Percentiles rank a stretch among this genome's conserved stretches.
phyloP scores from a whole-genome alignment of 1,284 basidiomycete species.

The Cystobasidium pallidum region DNA sequence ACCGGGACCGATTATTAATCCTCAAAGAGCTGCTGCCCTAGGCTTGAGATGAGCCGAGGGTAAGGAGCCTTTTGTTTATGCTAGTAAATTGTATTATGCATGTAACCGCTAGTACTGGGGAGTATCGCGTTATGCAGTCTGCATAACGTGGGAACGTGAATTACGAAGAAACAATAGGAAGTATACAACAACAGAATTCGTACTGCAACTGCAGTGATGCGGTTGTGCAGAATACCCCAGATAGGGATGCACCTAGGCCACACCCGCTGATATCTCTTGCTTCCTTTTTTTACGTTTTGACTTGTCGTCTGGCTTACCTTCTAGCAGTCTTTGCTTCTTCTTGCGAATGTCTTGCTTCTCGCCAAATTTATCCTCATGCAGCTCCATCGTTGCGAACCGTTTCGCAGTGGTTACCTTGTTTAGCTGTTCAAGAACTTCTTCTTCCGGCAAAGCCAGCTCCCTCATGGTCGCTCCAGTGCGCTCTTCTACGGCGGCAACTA shows the following conservation, averaged over 20 bases:
- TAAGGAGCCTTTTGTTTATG: not conserved
- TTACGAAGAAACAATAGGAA: not conserved
- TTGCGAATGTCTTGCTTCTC: slow-evolving; percentile 78
- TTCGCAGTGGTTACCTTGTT: slow-evolving; percentile 90
- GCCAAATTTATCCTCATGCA: slow-evolving; percentile 90
- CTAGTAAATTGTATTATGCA: not conserved
- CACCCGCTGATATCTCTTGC: not conserved
- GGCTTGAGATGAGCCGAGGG: slow-evolving; percentile 6
- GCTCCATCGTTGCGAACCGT: slow-evolving; percentile 77
- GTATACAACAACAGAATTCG: slow-evolving; percentile 20
- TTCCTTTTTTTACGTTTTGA: slow-evolving; percentile 19
- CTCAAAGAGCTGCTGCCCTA: slow-evolving; percentile 39
- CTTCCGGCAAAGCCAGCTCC: slow-evolving; percentile 67
- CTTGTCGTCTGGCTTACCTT: slow-evolving; percentile 16
- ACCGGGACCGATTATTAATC: slow-evolving; percentile 37
- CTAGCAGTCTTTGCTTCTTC: slow-evolving; percentile 61
- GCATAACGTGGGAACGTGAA: not conserved
- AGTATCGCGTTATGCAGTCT: not conserved
- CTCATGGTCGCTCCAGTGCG: slow-evolving; percentile 70
- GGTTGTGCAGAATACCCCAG: not conserved
- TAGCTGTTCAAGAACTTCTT: slow-evolving; percentile 78
- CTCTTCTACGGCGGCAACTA: slow-evolving; percentile 79
- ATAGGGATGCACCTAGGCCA: too few relatives aligned
- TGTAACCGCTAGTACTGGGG: not conserved
- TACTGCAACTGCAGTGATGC: not conserved